Base-by-base conservation (phyloP, 352 stramenopile species). In the Elongisporangium undulatum region DNA sequence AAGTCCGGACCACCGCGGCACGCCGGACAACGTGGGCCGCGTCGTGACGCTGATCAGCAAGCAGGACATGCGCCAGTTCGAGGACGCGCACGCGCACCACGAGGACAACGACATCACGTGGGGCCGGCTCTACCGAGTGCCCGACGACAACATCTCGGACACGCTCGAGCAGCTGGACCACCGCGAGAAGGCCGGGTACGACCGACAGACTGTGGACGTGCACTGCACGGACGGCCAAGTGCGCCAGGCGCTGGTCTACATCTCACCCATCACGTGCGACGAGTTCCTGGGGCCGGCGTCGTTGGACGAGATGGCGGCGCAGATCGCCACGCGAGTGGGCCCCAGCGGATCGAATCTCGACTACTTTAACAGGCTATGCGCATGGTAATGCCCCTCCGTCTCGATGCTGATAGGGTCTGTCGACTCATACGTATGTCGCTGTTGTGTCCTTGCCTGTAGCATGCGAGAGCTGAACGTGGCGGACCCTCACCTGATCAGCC, bases 91-190 rank as follows among this genome's bases (percentile, higher is more conserved):
- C 58, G 69, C 70, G 17, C 63, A 83, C 51, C 48, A 82, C 26
- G 58, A 62, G 39, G 69, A 65, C 58, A 61, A 84, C 54, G 65
- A 50, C 34, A 71, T 81, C 39, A 78, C 69, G 10, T 91, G 79
- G 78, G 82, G 82, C 2, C 70, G 74, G 6, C 64, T 91, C n/a
- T 92, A 89, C 65, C 76, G 77, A 50, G 74, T 92, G 3, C 75
- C 74, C 9, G 72, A 79, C 38, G 72, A 86, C 26, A 67, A 87
- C 58, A 68, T 88, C 29, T 59, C 74, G 21, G 67, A 68, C 56
- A 85, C 77, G 52, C 68, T 92, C 24, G 64, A 68, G 56, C 67
- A 88, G 56, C 72, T 92, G n/a, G 81, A 91, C 61, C 68, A 81
- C 56, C 78, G 82, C 55, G 82, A 92, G 59, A 64, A 83, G 53